These are phyloP conservation scores for Colletotrichum musae DNA, from an alignment of 2,329 filamentous ascomycete genomes.

Conservation along the genomic window DNA sequence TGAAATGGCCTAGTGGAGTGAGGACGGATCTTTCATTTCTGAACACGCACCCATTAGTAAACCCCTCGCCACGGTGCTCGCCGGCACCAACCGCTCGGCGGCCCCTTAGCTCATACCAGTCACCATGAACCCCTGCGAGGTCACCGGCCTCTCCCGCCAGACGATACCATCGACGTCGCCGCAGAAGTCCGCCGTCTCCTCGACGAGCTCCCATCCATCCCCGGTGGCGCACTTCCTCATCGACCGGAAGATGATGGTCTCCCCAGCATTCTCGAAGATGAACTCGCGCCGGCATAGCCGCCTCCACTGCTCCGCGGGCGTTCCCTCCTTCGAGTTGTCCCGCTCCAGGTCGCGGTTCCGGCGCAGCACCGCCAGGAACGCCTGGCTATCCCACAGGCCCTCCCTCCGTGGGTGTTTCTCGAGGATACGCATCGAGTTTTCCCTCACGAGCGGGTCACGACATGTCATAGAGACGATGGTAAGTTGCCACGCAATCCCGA, in stretches of 20 bases:
- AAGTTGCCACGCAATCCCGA: constrained; percentile 61
- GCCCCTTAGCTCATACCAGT: constrained; percentile 45
- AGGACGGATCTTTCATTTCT: not conserved
- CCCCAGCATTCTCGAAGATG: constrained; percentile 54
- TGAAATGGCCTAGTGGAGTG: constrained; percentile 1
- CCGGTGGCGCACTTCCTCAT: constrained; percentile 49
- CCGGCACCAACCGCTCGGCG: too few species aligned
- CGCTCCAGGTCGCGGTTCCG: constrained; percentile 55
- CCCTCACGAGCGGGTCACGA: constrained; percentile 54
- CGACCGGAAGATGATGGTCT: constrained; percentile 54
- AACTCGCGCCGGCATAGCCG: constrained; percentile 55
- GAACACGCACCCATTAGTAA: constrained; percentile 1
- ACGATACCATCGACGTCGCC: constrained; percentile 48
- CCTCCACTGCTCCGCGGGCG: constrained; percentile 56
- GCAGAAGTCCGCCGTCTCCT: constrained; percentile 53
- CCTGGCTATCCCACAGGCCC: constrained; percentile 58
- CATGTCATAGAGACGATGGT: constrained; percentile 59
- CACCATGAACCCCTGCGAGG: constrained; percentile 50
- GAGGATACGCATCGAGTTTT: constrained; percentile 58
- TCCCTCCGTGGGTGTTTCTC: constrained; percentile 58
- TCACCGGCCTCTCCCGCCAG: constrained; percentile 55
- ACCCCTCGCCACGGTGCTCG: not conserved
- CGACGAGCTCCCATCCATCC: constrained; percentile 54
- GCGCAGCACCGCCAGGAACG: constrained; percentile 56
- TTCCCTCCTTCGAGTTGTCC: constrained; percentile 50